Base-by-base conservation (phyloP, 192 early-diverging fungal species). In the Coemansia sp. region DNA sequence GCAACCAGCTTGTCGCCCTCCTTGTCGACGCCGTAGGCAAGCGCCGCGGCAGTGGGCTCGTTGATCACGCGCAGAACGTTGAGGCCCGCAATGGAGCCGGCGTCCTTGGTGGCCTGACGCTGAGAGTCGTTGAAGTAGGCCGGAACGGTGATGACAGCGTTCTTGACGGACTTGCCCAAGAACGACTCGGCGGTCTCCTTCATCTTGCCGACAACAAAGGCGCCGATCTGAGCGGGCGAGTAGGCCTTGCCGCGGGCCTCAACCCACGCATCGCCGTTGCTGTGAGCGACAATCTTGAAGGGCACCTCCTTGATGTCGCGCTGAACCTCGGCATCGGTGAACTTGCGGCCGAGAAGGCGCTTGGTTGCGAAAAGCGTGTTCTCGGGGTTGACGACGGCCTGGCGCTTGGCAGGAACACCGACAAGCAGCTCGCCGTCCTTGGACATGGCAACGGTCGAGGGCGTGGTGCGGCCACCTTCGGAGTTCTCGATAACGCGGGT, bases 51-150 rank as follows among this genome's bases (percentile, higher is more conserved):
- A 51, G 97, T 97, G 65, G 97, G 95, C 85, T 98, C 97, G 88
- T 97, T 97, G 85, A 97, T 97, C 85, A 99, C 97, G 84, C 97
- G 95, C 71, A 95, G 91, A 50, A 98, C 93, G 85, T 97, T 96
- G 56, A 98, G 84, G 58, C 94, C 95, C 54, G 95, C 77, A 74
- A 99, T 97, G 67, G 88, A 83, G 84, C 95, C 97, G 64, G 97
- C 92, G 81, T 99, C 97, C 89, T 97, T 97, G 86, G 97, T 98
- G 68, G 96, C 96, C 84, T 98, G 96, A 84, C 96, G 96, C 85
- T 98, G 96, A 39, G 93, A 93, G 86, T 97, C 95, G 85, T 95
- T 97, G 85, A 97, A 97, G 86, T 97, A 95, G 69, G 94, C 94
- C 39, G 96, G 96, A 60, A 98, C 96, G 62, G 96, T 98, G 68